Evolutionary conservation across 148 eudicot genomes (phyloP).

Genomic region (Camellia sinensis): DNA sequence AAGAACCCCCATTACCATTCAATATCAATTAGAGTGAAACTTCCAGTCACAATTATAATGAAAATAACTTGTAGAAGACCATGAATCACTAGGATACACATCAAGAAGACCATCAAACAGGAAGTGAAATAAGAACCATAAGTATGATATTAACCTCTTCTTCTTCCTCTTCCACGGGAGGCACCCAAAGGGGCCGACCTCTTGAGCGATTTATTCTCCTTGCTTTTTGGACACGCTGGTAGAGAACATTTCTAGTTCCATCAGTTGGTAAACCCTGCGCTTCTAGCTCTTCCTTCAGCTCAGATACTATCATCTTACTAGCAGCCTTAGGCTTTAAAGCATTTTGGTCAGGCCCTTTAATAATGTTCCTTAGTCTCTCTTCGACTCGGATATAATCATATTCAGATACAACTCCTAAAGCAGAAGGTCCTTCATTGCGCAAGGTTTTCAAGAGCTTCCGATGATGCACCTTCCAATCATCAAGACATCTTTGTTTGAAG

Average conservation of each 20-base stretch:
- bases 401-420: conserved; percentile 69
- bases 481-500: conserved; percentile 86
- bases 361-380: conserved; percentile 74
- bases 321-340: conserved; percentile 93
- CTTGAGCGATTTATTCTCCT: conserved; percentile 94
- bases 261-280: conserved; percentile 94
- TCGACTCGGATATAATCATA: conserved; percentile 74
- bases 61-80: not conserved
- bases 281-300: conserved; percentile 91
- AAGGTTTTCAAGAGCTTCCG: conserved; percentile 68
- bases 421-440: conserved; percentile 71
- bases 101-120: not conserved
- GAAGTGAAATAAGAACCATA: conserved; percentile 9
- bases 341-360: conserved; percentile 79
- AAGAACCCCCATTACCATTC: not conserved
- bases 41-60: not conserved
- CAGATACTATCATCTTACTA: conserved; percentile 95
- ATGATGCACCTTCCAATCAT: conserved; percentile 68
- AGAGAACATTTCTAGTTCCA: conserved; percentile 93
- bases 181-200: conserved; percentile 97
- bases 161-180: conserved; percentile 91
- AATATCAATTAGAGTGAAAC: conserved; percentile 6
- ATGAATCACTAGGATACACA: not conserved
- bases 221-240: conserved; percentile 96
- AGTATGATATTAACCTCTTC: conserved; percentile 63